Conservation (phyloP, 495 filamentous ascomycete genomes). For the Immersiella caudata region DNA sequence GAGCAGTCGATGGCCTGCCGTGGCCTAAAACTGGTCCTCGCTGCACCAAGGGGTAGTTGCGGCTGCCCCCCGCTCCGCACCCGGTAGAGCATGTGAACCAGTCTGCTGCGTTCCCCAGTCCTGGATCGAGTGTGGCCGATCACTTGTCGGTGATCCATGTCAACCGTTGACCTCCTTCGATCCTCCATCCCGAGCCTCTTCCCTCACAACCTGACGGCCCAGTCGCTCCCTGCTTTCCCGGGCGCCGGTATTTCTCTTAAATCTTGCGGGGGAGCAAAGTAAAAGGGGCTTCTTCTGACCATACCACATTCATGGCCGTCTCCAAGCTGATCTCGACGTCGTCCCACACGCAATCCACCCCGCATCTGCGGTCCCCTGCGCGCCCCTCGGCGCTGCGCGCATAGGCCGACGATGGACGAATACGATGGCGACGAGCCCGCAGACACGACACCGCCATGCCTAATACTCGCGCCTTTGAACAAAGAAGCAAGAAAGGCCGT, state of each 20-base stretch:
- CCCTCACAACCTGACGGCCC: neutral
- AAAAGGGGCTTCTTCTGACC: neutral
- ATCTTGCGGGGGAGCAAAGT: neutral
- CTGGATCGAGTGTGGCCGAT: constrained; percentile 2
- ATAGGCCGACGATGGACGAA: constrained; percentile 16
- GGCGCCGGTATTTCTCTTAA: neutral
- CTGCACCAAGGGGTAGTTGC: neutral
- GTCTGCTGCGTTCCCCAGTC: neutral
- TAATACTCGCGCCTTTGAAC: constrained; percentile 32
- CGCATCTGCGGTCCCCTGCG: constrained; percentile 19
- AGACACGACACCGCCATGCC: constrained; percentile 19
- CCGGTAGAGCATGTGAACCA: constrained; percentile 2
- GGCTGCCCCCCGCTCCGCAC: neutral
- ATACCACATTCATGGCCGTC: constrained; percentile 24
- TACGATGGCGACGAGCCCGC: constrained; percentile 8
- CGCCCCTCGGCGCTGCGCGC: constrained; percentile 9
- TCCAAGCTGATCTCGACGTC: constrained; percentile 1
- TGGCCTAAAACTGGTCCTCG: neutral
- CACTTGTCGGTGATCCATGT: constrained; percentile 8
- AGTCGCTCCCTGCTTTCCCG: constrained; percentile 1
- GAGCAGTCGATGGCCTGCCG: neutral
- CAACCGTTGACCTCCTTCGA: constrained; percentile 6
- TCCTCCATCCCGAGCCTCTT: constrained; percentile 1
- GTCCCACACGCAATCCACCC: constrained; percentile 11
- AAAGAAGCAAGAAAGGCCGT: constrained; percentile 19